A percentile compares a stretch with the other conserved stretches of the same genome.
Evolutionary conservation across 345 rosid species (phyloP).

Genomic region (Angophora floribunda): DNA sequence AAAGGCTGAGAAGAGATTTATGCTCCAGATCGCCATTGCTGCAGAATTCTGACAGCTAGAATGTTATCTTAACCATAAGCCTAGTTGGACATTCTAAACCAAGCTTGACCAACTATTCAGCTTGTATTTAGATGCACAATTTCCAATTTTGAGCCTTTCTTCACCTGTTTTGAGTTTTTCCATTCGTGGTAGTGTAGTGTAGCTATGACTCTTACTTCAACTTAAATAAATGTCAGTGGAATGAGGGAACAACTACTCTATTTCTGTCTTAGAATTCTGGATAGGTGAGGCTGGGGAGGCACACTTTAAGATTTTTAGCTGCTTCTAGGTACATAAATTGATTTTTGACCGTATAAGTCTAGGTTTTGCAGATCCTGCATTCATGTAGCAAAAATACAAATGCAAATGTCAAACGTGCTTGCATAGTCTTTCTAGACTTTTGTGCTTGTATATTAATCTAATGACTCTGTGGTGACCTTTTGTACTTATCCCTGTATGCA

Average conservation of each 20-base stretch:
- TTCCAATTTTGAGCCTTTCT: neutral
- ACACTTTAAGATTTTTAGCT: neutral
- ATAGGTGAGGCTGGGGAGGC: neutral
- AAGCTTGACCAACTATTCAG: neutral
- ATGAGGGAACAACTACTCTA: neutral
- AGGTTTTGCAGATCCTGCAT: neutral
- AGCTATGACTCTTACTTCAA: neutral
- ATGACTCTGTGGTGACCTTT: neutral
- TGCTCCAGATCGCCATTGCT: neutral
- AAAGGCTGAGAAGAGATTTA: neutral
- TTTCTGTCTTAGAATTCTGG: neutral
- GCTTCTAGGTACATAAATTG: neutral
- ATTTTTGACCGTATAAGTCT: neutral
- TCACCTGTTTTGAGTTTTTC: neutral
- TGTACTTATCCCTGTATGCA: neutral
- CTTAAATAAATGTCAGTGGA: neutral
- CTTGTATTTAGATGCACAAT: neutral
- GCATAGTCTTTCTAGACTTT: neutral
- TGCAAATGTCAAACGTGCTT: neutral
- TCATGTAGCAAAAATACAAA: neutral
- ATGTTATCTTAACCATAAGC: neutral
- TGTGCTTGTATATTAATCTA: neutral
- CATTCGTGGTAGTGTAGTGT: neutral
- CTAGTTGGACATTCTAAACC: neutral
- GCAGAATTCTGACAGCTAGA: neutral